Evolutionary conservation across 2,329 filamentous ascomycete species (phyloP).

Genomic region (Pseudohalonectria lignicola): DNA sequence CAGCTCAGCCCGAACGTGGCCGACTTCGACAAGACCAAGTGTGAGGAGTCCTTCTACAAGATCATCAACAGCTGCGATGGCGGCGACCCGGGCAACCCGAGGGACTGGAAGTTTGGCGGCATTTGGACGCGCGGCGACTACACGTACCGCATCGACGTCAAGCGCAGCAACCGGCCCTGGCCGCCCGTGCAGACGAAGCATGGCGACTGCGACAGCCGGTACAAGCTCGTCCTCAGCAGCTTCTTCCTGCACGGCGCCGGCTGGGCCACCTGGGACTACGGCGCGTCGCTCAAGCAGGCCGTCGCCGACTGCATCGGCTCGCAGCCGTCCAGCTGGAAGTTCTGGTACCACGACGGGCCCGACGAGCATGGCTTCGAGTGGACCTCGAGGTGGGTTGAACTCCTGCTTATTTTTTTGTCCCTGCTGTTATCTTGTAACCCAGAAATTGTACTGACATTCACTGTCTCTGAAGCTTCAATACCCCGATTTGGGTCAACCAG

Average conservation of each 20-base stretch:
- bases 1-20: too few relatives aligned
- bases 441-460: too few relatives aligned
- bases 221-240: constrained; percentile 8
- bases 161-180: constrained; percentile 11
- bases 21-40: too few relatives aligned
- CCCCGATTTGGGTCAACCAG: too few relatives aligned
- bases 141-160: constrained; percentile 13
- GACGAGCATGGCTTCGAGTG: constrained; percentile 12
- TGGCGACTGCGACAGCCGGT: constrained; percentile 12
- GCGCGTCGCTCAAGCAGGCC: constrained; percentile 11
- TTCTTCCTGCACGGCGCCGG: constrained; percentile 14
- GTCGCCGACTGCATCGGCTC: constrained; percentile 9
- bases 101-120: constrained; percentile 19
- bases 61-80: constrained; percentile 16
- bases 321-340: constrained; percentile 14
- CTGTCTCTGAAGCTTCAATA: too few relatives aligned
- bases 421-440: too few relatives aligned
- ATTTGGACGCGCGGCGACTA: constrained; percentile 12
- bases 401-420: too few relatives aligned
- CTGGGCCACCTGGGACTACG: constrained; percentile 14
- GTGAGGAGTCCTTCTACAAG: constrained; percentile 6
- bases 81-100: constrained; percentile 11
- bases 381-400: constrained; percentile 11
- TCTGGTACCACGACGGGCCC: constrained; percentile 14
- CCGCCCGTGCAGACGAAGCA: constrained; percentile 10